Evolutionary conservation across 2,329 filamentous ascomycete species (phyloP).

Genomic region (Ophiosphaerella korrae): DNA sequence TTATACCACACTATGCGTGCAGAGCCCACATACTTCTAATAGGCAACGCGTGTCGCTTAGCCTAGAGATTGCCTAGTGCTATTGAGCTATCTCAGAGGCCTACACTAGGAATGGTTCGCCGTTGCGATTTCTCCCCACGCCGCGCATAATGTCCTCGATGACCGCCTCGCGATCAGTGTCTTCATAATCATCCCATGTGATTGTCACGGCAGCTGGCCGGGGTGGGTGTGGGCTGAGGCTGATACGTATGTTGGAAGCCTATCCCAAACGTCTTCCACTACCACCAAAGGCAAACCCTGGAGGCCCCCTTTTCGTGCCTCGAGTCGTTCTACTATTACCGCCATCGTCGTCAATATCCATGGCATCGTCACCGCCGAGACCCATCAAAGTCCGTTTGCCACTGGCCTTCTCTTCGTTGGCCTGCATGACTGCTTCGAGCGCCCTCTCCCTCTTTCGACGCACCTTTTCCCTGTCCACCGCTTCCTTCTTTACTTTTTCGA

Average conservation of each 20-base stretch:
- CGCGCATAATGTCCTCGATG: neutral
- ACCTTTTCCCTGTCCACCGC: constrained; percentile 50
- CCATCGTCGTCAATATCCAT: constrained; percentile 48
- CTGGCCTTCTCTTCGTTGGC: constrained; percentile 32
- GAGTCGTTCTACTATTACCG: constrained; percentile 25
- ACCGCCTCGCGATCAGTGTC: neutral
- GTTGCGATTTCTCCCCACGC: neutral
- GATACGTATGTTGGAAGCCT: constrained; percentile 1
- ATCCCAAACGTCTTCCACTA: constrained; percentile 34
- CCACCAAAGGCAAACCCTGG: constrained; percentile 32
- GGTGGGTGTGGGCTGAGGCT: no score
- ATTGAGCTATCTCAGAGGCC: no score
- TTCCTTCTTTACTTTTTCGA: constrained; percentile 64
- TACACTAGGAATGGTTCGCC: neutral
- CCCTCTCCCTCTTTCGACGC: constrained; percentile 49
- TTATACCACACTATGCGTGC: no score
- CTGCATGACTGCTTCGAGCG: constrained; percentile 40
- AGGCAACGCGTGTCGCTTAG: no score
- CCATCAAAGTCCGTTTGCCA: constrained; percentile 28
- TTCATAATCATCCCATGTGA: neutral
- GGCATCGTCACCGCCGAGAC: constrained; percentile 34
- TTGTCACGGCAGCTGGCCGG: neutral
- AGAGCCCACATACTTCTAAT: no score
- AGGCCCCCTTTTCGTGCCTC: constrained; percentile 39
- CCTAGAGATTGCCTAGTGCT: no score